Evolutionary conservation across 2,329 filamentous ascomycete genomes (phyloP), one percentile per base, ranked within the genome.

Genomic region (Cercospora sp.): DNA sequence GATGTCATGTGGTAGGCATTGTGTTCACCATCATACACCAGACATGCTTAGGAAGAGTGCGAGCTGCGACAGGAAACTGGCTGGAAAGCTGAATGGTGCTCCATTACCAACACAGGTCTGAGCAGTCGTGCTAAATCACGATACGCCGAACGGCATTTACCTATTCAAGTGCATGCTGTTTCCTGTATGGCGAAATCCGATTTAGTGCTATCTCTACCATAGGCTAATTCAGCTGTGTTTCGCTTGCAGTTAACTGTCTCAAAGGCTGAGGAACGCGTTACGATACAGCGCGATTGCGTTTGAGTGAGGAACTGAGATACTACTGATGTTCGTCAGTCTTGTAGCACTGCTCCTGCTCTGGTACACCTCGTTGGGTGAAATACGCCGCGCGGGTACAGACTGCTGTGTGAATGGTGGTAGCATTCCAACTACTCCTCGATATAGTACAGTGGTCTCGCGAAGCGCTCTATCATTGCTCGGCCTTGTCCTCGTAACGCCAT

Each of bases 401-500:
- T 12, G 18, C 16, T 59, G 16, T 31, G 5, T n/a, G 55, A 12
- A 16, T 36, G 9, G 3, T 28, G 33, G 33, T 48, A 45, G 51
- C n/a, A 58, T 48, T 58, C 18, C 12, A n/a, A 36, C 36, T 64
- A 59, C 53, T 26, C 58, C 20, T 59, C 53, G 58, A 42, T 64
- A 64, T 64, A 23, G 36, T 64, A 64, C 62, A 64, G 12, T 59
- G 30, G 62, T 39, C 62, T 28, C 16, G 62, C 62, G 33, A 58
- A 45, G 23, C 62, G 62, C 16, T 45, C 26, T 33, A 42, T 58
- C 33, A 23, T 57, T 23, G 62, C 36, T 31, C 31, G 53, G 51
- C 48, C 57, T 57, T 30, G 66, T 64, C 62, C 66, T 55, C 60
- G 60, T 51, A 63, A 68, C 63, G 51, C 67, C 66, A 65, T 68